Evolutionary conservation across 179 eudicot species (phyloP).

Genomic region (Vitellaria paradoxa): DNA sequence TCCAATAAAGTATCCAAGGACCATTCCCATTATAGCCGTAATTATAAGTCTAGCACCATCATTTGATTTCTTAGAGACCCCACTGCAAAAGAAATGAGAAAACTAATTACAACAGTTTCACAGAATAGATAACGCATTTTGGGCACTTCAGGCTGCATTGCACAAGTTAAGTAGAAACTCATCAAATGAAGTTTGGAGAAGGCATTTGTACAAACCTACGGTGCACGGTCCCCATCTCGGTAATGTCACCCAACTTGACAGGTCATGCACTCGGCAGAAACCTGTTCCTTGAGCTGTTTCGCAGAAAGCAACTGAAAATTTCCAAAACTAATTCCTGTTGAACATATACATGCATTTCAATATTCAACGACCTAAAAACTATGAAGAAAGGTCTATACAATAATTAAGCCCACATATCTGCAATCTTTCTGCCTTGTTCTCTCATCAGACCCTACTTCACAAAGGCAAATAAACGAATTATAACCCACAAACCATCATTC

Average conservation of each 20-base stretch:
- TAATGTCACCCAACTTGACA: slow-evolving; percentile 32
- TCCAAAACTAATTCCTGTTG: slow-evolving; percentile 20
- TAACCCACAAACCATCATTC: background rate
- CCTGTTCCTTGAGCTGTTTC: slow-evolving; percentile 20
- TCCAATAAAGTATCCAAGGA: slow-evolving; percentile 85
- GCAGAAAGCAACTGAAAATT: background rate
- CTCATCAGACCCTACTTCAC: background rate
- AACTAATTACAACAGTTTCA: slow-evolving; percentile 2
- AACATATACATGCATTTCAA: slow-evolving; percentile 12
- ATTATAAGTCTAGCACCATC: slow-evolving; percentile 60
- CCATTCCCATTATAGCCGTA: slow-evolving; percentile 73
- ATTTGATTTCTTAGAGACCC: slow-evolving; percentile 61
- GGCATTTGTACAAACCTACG: slow-evolving; percentile 57
- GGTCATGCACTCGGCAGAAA: slow-evolving; percentile 34
- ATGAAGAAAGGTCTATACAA: too few relatives aligned
- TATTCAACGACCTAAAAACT: background rate
- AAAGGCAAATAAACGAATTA: background rate
- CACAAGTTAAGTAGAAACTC: slow-evolving; percentile 2
- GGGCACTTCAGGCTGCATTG: background rate
- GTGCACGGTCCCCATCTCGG: slow-evolving; percentile 61
- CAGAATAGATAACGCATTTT: background rate
- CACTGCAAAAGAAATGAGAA: slow-evolving; percentile 43
- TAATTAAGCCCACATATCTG: background rate
- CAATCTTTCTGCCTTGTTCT: background rate
- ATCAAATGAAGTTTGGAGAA: background rate